Conservation (phyloP, 345 rosid genomes). For the rapeseed (Brassica napus) region Da-Ae NC_063437.1:6474501-6475000, state of each 20-base stretch:
- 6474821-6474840: constrained; percentile 44
- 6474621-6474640: constrained; percentile 63
- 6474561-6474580: not conserved
- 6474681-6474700: constrained; percentile 61
- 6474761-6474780: constrained; percentile 65
- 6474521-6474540: not conserved
- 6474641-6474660: constrained; percentile 62
- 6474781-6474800: constrained; percentile 43
- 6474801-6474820: constrained; percentile 45
- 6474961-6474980: too few species aligned
- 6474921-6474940: too few species aligned
- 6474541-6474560: constrained; percentile 16
- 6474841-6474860: constrained; percentile 59
- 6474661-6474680: constrained; percentile 85
- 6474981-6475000: too few species aligned
- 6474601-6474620: constrained; percentile 53
- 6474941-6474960: too few species aligned
- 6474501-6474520: not conserved
- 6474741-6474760: constrained; percentile 88
- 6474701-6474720: constrained; percentile 52
- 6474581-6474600: constrained; percentile 35
- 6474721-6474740: constrained; percentile 59
- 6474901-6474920: constrained; percentile 44
- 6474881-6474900: constrained; percentile 71
- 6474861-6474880: constrained; percentile 91